These are phyloP conservation scores for Podaxis pistillaris DNA, from an alignment of 768 basidiomycete genomes.

Conservation along the genomic window DNA sequence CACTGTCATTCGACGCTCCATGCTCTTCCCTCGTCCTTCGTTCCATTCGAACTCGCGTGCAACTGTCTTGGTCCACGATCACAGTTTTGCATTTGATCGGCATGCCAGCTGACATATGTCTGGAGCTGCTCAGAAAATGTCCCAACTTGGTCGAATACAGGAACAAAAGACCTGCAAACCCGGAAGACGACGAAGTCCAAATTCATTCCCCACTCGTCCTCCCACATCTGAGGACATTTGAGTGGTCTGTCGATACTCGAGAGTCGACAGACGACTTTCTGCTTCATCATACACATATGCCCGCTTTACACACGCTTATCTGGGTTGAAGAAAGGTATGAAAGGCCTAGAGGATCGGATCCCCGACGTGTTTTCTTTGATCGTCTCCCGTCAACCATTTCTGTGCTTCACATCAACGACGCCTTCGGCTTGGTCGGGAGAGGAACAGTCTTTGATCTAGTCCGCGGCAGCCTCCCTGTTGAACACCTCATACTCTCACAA, in stretches of 20 bases:
- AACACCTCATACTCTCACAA: not conserved
- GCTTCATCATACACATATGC: not conserved
- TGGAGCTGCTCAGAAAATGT: not conserved
- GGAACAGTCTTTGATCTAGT: not conserved
- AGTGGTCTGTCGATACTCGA: not conserved
- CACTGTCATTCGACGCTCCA: not conserved
- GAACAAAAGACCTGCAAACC: not conserved
- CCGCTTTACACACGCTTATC: not conserved
- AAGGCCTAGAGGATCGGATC: not conserved
- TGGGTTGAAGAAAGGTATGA: not conserved
- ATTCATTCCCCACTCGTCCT: not conserved
- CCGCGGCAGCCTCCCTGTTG: not conserved
- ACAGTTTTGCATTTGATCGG: not conserved
- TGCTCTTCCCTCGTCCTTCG: not conserved
- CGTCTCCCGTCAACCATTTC: not conserved
- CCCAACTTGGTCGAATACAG: not conserved
- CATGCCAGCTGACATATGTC: not conserved
- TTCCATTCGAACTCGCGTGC: not conserved
- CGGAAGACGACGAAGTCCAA: not conserved
- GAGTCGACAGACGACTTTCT: not conserved
- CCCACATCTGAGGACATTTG: not conserved
- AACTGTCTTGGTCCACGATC: not conserved
- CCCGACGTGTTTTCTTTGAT: not conserved
- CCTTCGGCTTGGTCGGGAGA: not conserved
- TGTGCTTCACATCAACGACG: not conserved